Conservation (phyloP, 2,329 filamentous ascomycete species). For the Nothopassalora personata region DNA sequence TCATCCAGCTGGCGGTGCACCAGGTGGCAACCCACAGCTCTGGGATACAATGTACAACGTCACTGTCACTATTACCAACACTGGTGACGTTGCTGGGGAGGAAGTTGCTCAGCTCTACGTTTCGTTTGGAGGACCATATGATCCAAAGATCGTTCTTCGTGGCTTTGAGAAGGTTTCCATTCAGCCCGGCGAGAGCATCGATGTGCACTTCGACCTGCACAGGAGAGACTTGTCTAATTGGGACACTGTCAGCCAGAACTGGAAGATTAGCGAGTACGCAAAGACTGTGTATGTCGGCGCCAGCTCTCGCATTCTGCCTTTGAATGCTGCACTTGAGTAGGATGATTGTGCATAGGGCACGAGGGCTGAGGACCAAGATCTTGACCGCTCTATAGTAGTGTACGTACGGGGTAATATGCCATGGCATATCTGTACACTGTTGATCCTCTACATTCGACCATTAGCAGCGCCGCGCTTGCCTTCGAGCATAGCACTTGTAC, state of each 20-base stretch:
- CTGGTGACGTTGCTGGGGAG: constrained; percentile 48
- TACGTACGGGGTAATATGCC: no score
- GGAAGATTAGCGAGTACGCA: constrained; percentile 34
- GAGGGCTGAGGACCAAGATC: no score
- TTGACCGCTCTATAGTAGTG: no score
- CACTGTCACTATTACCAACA: constrained; percentile 57
- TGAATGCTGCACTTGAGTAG: background rate
- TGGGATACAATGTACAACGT: constrained; percentile 58
- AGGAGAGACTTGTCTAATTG: constrained; percentile 21
- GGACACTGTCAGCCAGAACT: constrained; percentile 37
- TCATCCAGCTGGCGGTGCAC: constrained; percentile 63
- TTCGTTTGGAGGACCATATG: constrained; percentile 27
- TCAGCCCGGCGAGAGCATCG: constrained; percentile 15
- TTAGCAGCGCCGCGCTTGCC: no score
- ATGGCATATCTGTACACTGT: no score
- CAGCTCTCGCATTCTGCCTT: constrained; percentile 22
- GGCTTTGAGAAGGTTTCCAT: constrained; percentile 38
- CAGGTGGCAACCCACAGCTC: constrained; percentile 50
- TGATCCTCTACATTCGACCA: no score
- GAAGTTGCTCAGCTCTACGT: constrained; percentile 54
- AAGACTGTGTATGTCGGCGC: constrained; percentile 31
- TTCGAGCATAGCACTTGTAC: no score
- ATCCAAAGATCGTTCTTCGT: constrained; percentile 48
- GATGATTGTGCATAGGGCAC: background rate
- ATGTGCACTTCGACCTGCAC: constrained; percentile 17